Percentiles rank a stretch among this genome's conserved stretches.
Evolutionary conservation across 2,329 filamentous ascomycete species (phyloP).

Genomic region (Fusarium marasasianum): DNA sequence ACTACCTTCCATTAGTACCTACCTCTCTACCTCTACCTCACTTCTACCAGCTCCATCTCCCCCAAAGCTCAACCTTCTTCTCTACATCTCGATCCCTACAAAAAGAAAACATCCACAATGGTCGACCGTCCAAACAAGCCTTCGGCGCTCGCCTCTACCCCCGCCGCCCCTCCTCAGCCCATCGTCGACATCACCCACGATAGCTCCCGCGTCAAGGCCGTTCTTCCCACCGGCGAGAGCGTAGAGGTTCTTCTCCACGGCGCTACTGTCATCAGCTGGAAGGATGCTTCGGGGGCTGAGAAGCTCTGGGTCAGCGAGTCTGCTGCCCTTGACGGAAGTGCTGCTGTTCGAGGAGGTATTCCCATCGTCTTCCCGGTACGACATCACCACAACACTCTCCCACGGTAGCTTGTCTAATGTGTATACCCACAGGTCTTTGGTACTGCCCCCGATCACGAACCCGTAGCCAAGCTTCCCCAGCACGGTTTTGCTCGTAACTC

Average conservation of each 20-base stretch:
- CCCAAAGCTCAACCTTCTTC: neutral
- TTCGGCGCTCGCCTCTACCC: constrained; percentile 77
- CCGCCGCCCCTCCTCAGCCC: constrained; percentile 77
- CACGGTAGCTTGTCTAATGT: neutral
- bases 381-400: neutral
- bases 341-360: constrained; percentile 90
- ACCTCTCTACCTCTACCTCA: neutral
- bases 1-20: constrained; percentile 10
- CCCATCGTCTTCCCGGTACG: constrained; percentile 90
- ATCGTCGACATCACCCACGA: constrained; percentile 78
- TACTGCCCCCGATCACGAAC: constrained; percentile 76
- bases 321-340: constrained; percentile 84
- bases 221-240: constrained; percentile 85
- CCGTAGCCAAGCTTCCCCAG: constrained; percentile 84
- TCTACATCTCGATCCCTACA: neutral
- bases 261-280: constrained; percentile 94
- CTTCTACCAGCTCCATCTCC: constrained; percentile 13
- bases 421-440: constrained; percentile 76
- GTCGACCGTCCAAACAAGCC: constrained; percentile 90
- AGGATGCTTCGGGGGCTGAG: constrained; percentile 79
- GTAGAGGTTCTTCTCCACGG: constrained; percentile 89
- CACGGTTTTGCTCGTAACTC: constrained; percentile 94
- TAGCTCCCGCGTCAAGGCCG: constrained; percentile 78
- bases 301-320: constrained; percentile 87
- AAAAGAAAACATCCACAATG: constrained; percentile 53